Evolutionary conservation across 2,329 filamentous ascomycete species (phyloP).

Genomic region (Alternaria sp.): DNA sequence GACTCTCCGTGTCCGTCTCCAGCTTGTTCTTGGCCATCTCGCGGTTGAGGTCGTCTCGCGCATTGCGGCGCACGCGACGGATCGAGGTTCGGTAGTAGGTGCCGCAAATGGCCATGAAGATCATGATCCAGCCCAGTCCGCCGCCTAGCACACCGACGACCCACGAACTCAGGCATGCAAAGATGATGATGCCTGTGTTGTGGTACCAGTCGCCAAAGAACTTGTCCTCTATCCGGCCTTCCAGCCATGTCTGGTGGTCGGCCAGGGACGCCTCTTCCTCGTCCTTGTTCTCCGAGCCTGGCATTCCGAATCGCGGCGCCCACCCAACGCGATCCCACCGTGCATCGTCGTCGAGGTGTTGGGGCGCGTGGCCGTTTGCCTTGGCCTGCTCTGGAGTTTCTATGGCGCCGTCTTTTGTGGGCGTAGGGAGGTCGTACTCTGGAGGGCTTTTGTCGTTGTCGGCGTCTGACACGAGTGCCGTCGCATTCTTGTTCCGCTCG

Average conservation of each 20-base stretch:
- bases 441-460: slow-evolving; percentile 52
- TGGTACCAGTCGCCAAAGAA: slow-evolving; percentile 99
- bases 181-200: slow-evolving; percentile 91
- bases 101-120: slow-evolving; percentile 89
- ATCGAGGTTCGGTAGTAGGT: slow-evolving; percentile 98
- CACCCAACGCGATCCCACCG: slow-evolving; percentile 73
- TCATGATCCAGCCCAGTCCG: slow-evolving; percentile 89
- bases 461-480: slow-evolving; percentile 80
- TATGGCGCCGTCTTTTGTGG: slow-evolving; percentile 74
- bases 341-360: slow-evolving; percentile 63
- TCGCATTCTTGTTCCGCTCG: slow-evolving; percentile 67
- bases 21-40: slow-evolving; percentile 87
- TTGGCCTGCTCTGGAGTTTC: slow-evolving; percentile 59
- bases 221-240: slow-evolving; percentile 83
- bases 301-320: slow-evolving; percentile 80
- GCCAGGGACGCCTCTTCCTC: slow-evolving; percentile 72
- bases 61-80: slow-evolving; percentile 91
- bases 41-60: slow-evolving; percentile 89
- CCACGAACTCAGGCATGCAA: slow-evolving; percentile 91
- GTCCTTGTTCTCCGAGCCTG: slow-evolving; percentile 59
- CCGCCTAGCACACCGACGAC: slow-evolving; percentile 87
- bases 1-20: slow-evolving; percentile 87
- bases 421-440: slow-evolving; percentile 78
- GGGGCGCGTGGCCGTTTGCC: slow-evolving; percentile 61
- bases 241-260: slow-evolving; percentile 88